Percentiles rank a stretch among this genome's conserved stretches.
Conservation (phyloP, 2,329 filamentous ascomycete species). For the Exophiala oligosperma region DNA sequence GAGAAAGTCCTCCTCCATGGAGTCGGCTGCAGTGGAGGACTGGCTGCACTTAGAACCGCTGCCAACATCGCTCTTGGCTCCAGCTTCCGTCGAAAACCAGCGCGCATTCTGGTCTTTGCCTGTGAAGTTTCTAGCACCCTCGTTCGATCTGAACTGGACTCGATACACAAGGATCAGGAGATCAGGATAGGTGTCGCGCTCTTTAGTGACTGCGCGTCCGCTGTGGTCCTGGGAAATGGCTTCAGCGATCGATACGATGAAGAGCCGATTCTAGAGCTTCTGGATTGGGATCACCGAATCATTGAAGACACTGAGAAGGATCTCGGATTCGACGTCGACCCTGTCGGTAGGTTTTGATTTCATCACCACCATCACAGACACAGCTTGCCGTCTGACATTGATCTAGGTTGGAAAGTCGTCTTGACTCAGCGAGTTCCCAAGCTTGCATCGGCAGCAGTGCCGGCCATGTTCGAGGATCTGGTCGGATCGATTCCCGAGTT, state of each 20-base stretch:
- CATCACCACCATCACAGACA: background rate
- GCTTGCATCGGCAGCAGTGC: constrained; percentile 53
- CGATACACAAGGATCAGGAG: constrained; percentile 59
- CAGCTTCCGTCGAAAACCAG: constrained; percentile 58
- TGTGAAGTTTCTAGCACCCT: constrained; percentile 47
- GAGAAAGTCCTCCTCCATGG: constrained; percentile 68
- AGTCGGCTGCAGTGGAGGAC: constrained; percentile 65
- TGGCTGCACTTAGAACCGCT: constrained; percentile 63
- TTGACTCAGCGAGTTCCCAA: constrained; percentile 62
- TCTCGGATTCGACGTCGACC: constrained; percentile 66
- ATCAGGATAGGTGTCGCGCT: constrained; percentile 65
- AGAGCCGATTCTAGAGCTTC: constrained; percentile 55
- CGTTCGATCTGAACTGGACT: constrained; percentile 65
- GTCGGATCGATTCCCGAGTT: constrained; percentile 47
- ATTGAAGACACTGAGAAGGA: constrained; percentile 63
- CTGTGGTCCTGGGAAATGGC: constrained; percentile 64
- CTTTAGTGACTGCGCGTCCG: constrained; percentile 71
- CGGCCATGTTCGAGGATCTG: constrained; percentile 57
- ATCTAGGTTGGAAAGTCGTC: constrained; percentile 64
- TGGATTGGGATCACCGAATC: constrained; percentile 65
- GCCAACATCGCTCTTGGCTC: constrained; percentile 67
- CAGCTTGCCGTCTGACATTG: constrained; percentile 5
- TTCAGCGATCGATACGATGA: constrained; percentile 39
- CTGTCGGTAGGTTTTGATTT: constrained; percentile 51
- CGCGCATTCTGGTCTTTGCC: constrained; percentile 65